Conservation (phyloP, 1,284 basidiomycete species). For the Naganishia albida region DNA sequence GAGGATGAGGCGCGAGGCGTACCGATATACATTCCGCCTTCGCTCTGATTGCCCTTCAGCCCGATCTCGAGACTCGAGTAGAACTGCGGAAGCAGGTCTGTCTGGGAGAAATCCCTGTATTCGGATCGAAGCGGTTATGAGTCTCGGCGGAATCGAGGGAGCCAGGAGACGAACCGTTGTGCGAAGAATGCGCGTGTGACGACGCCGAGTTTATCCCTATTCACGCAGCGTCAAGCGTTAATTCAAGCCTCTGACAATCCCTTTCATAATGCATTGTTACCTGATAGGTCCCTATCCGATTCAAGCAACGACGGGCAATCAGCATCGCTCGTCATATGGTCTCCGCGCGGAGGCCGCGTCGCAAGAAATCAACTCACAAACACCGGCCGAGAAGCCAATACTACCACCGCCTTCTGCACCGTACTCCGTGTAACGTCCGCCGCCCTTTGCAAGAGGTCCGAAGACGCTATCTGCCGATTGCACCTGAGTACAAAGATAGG, state of each 20-base stretch:
- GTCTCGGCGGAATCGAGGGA: too few species aligned
- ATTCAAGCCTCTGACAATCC: neutral
- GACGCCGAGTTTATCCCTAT: slow-evolving; percentile 90
- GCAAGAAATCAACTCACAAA: slow-evolving; percentile 58
- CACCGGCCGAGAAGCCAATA: slow-evolving; percentile 83
- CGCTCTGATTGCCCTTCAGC: slow-evolving; percentile 46
- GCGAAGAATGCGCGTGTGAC: slow-evolving; percentile 88
- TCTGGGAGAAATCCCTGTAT: slow-evolving; percentile 77
- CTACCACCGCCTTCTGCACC: slow-evolving; percentile 96
- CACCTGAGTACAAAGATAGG: slow-evolving; percentile 60
- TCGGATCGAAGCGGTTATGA: neutral
- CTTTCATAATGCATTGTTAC: slow-evolving; percentile 52
- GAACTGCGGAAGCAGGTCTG: slow-evolving; percentile 80
- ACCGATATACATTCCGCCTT: slow-evolving; percentile 53
- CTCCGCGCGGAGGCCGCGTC: too few species aligned
- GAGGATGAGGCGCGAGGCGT: slow-evolving; percentile 11
- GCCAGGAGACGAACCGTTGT: slow-evolving; percentile 61
- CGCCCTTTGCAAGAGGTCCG: slow-evolving; percentile 75
- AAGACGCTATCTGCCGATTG: slow-evolving; percentile 89
- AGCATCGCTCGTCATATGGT: neutral
- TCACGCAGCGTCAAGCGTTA: neutral
- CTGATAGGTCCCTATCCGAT: slow-evolving; percentile 69
- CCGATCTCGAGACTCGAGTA: slow-evolving; percentile 66
- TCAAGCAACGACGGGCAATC: neutral
- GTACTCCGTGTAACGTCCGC: slow-evolving; percentile 90